Conservation (phyloP, 257 asterid species). For the Plantago major region DNA sequence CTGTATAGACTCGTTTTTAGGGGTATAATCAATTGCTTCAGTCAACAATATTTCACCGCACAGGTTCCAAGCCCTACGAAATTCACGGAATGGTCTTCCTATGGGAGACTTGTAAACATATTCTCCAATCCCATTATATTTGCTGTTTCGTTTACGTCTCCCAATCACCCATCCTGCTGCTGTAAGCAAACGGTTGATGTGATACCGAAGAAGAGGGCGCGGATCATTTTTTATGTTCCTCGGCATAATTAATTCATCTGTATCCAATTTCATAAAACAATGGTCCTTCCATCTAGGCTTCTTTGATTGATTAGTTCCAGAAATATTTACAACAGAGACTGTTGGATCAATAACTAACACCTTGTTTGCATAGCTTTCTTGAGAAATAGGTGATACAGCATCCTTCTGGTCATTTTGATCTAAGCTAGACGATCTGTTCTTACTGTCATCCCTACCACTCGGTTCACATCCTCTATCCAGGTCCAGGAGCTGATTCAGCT, state of each 20-base stretch:
- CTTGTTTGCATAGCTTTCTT: conserved; percentile 76
- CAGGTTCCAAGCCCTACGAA: conserved; percentile 86
- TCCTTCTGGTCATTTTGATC: conserved; percentile 53
- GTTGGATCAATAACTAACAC: conserved; percentile 44
- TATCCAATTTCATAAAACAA: conserved; percentile 75
- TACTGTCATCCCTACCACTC: conserved; percentile 33
- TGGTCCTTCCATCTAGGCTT: conserved; percentile 91
- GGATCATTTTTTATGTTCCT: conserved; percentile 75
- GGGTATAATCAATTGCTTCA: conserved; percentile 36
- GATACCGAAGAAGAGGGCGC: conserved; percentile 95
- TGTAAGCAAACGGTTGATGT: conserved; percentile 73
- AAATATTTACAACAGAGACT: conserved; percentile 30
- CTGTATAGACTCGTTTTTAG: conserved; percentile 39
- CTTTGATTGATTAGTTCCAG: conserved; percentile 35
- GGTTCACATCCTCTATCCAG: conserved; percentile 32
- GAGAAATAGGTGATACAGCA: conserved; percentile 72
- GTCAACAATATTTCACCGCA: conserved; percentile 67
- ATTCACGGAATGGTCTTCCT: conserved; percentile 97
- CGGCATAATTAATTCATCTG: conserved; percentile 63
- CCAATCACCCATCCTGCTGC: conserved; percentile 95
- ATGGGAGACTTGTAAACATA: conserved; percentile 79
- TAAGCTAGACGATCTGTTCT: conserved; percentile 29
- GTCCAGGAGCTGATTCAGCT: conserved; percentile 32
- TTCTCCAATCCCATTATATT: conserved; percentile 81
- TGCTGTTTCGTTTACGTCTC: conserved; percentile 82